A percentile compares a stretch with the other conserved stretches of the same genome.
These are phyloP conservation scores for Rhizophlyctis rosea DNA, from an alignment of 192 early-diverging fungal genomes.

Conservation along the genomic window DNA sequence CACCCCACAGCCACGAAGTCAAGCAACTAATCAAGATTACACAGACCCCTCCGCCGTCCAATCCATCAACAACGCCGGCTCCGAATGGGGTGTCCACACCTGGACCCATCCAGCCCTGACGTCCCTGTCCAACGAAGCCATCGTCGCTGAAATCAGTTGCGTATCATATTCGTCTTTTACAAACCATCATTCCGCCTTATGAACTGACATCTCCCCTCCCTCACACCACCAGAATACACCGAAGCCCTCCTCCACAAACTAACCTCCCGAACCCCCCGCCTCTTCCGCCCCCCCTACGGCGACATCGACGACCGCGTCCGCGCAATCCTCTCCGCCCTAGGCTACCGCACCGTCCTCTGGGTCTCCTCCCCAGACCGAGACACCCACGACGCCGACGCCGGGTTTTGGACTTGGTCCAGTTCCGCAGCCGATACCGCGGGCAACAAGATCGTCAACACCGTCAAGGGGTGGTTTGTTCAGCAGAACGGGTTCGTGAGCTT, in stretches of 20 bases:
- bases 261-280: slow-evolving; percentile 39
- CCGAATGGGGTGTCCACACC: slow-evolving; percentile 41
- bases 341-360: slow-evolving; percentile 40
- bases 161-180: slow-evolving; percentile 54
- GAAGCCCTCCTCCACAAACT: slow-evolving; percentile 35
- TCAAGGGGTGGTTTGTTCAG: slow-evolving; percentile 23
- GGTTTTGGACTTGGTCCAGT: no score
- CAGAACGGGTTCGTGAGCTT: slow-evolving; percentile 28
- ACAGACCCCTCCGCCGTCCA: no score
- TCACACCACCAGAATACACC: no score
- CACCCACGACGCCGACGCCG: slow-evolving; percentile 15
- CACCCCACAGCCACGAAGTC: no score
- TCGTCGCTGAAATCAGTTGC: slow-evolving; percentile 65
- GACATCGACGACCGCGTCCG: slow-evolving; percentile 74
- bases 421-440: slow-evolving; percentile 1
- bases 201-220: no score
- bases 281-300: slow-evolving; percentile 64
- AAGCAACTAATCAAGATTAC: no score
- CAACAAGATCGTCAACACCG: slow-evolving; percentile 2
- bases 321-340: slow-evolving; percentile 57
- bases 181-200: no score
- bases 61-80: no score
- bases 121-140: slow-evolving; percentile 47
- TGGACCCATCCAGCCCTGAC: slow-evolving; percentile 60
- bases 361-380: slow-evolving; percentile 11